Evolutionary conservation across 2,329 filamentous ascomycete species (phyloP), one percentile per base, ranked within the genome.

Genomic region (Fusarium sp.): DNA sequence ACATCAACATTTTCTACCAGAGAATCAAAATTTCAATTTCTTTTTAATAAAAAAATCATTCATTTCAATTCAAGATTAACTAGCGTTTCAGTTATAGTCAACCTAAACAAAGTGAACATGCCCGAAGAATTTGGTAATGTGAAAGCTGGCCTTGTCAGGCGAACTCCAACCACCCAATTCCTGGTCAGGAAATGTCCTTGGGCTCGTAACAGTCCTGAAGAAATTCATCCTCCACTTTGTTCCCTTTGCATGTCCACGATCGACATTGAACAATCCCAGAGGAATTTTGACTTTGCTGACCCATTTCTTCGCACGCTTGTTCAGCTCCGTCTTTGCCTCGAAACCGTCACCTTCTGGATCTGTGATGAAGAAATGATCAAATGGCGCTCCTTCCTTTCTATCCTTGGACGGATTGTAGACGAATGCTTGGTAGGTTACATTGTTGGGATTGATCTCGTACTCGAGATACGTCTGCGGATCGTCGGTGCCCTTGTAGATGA

Each of bases 161-260:
- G 80, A 76, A 59, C 72, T 84, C 83, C 83, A 85, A 8, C 78
- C 82, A 17, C 82, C 82, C 7, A 83, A 75, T 2, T 62, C 67
- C 72, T 84, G 82, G 35, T 80, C 75, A 0, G 83, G 83, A 66
- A 77, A 85, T 10, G 76, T 83, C 2, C 76, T 72, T 1, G 78
- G 78, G 25, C 78, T 76, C 6, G 80, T 81, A 30, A 83, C 72
- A 4, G 82, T 85, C 44, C 83, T 78, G 73, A 85, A 83, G 65
- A 85, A 85, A 71, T 85, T 84, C 82, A 85, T 84, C 58, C 83
- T 77, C 83, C 83, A 85, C 62, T 76, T 53, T 1, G 82, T 84
- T 22, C 81, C 81, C 62, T 75, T 73, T 3, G 81, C 82, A 65
- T 73, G 60, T 40, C 81, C 81, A 5, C 73, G 60, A 55, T 84